Conservation (phyloP, 139 green algal genomes). For the Asterochloris erici region DNA sequence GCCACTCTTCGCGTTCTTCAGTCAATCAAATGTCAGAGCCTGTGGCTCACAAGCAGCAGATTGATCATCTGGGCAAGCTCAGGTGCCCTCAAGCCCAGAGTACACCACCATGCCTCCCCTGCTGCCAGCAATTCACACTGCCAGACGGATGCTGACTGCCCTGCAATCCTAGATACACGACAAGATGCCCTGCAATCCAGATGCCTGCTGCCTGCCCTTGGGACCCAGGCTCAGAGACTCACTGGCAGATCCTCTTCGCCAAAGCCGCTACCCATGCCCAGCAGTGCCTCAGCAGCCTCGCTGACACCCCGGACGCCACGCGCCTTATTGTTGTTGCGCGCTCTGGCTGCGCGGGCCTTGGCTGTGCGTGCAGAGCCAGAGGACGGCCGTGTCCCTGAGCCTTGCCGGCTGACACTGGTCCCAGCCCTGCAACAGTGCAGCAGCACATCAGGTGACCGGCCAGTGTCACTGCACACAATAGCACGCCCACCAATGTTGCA, state of each 20-base stretch:
- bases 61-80: too few relatives aligned
- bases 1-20: too few relatives aligned
- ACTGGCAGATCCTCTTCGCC: conserved; percentile 34
- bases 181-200: background rate
- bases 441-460: too few relatives aligned
- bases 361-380: conserved; percentile 7
- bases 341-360: background rate
- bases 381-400: background rate
- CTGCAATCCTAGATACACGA: background rate
- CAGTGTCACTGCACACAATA: too few relatives aligned
- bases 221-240: background rate
- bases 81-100: too few relatives aligned
- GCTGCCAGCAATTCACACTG: too few relatives aligned
- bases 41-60: too few relatives aligned
- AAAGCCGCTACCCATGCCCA: conserved; percentile 54
- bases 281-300: conserved; percentile 72
- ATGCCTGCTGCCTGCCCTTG: background rate
- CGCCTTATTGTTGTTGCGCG: background rate
- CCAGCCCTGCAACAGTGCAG: too few relatives aligned
- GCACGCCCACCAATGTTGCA: too few relatives aligned
- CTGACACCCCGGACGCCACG: conserved; percentile 29
- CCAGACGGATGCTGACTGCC: too few relatives aligned
- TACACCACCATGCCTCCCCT: too few relatives aligned
- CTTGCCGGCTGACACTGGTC: background rate
- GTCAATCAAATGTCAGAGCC: too few relatives aligned